Evolutionary conservation across 2,329 filamentous ascomycete genomes (phyloP).

Genomic region (Colletotrichum destructivum): DNA sequence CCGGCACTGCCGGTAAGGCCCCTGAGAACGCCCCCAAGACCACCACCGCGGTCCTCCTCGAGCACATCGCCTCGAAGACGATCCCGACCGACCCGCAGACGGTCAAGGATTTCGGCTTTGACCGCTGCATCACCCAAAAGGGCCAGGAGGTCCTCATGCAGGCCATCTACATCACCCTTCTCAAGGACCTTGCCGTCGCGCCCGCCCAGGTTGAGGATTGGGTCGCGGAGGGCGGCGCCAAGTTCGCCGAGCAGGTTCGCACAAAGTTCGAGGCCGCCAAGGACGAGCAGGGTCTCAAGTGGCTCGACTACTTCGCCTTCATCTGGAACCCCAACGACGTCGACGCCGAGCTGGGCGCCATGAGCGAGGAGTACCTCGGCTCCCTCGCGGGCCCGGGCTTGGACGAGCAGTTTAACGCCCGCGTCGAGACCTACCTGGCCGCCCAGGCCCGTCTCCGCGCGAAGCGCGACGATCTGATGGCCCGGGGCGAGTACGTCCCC

Average conservation of each 20-base stretch:
- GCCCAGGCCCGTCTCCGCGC: not conserved
- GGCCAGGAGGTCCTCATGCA: not conserved
- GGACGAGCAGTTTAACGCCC: not conserved
- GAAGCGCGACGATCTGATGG: not conserved
- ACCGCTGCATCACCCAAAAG: not conserved
- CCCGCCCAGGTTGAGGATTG: too few species aligned
- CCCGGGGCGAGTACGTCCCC: conserved; percentile 3
- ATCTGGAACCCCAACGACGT: conserved; percentile 21
- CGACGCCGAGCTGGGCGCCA: not conserved
- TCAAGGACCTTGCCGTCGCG: not conserved
- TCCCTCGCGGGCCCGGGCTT: not conserved
- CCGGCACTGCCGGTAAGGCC: too few species aligned
- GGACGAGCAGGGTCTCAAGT: too few species aligned
- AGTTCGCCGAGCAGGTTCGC: too few species aligned
- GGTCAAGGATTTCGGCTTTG: conserved; percentile 18
- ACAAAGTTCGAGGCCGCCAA: too few species aligned
- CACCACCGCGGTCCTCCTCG: conserved; percentile 3
- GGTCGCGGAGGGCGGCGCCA: too few species aligned
- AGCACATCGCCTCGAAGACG: not conserved
- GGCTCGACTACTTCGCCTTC: conserved; percentile 10
- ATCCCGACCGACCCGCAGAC: conserved; percentile 10
- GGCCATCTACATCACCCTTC: not conserved
- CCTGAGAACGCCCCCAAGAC: too few species aligned
- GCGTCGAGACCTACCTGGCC: not conserved
- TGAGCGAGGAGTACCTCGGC: not conserved